These are phyloP conservation scores for Neurospora tetraspora DNA, from an alignment of 495 filamentous ascomycete species.

Conservation along the genomic window DNA sequence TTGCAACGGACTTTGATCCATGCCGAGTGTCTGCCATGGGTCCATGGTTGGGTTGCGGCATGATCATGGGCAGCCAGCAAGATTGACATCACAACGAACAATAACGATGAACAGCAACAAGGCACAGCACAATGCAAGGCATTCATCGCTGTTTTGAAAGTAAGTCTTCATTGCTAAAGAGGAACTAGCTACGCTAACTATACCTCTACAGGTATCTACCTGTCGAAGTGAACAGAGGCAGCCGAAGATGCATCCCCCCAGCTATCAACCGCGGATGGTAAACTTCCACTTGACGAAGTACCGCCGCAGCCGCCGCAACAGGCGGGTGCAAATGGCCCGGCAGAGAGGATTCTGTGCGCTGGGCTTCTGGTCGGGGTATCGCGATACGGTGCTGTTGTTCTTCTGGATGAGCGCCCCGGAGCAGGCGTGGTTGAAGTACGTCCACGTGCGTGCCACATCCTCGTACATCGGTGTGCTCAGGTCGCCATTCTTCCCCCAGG, in stretches of 20 bases:
- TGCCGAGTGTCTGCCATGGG: not conserved
- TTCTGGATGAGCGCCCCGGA: not conserved
- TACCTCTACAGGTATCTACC: too few relatives aligned
- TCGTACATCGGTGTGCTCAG: not conserved
- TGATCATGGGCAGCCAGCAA: not conserved
- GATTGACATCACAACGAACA: not conserved
- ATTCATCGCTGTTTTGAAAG: too few relatives aligned
- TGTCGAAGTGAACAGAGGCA: not conserved
- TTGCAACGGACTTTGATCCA: rapidly evolving
- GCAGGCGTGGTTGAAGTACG: not conserved
- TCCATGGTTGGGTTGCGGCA: not conserved
- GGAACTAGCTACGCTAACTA: not conserved
- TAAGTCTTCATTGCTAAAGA: not conserved
- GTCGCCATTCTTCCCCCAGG: not conserved
- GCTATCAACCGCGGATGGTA: not conserved
- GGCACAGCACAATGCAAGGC: too few relatives aligned
- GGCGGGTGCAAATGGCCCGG: slow-evolving; percentile 22
- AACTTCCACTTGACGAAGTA: not conserved
- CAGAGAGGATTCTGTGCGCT: slow-evolving; percentile 17
- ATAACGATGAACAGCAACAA: too few relatives aligned
- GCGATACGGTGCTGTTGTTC: not conserved
- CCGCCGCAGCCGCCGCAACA: not conserved
- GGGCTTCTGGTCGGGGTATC: not conserved
- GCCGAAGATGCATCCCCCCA: not conserved
- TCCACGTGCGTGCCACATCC: not conserved